Evolutionary conservation across 768 basidiomycete genomes (phyloP), one percentile per base, ranked within the genome.

Genomic region (Grammothele lineata): DNA sequence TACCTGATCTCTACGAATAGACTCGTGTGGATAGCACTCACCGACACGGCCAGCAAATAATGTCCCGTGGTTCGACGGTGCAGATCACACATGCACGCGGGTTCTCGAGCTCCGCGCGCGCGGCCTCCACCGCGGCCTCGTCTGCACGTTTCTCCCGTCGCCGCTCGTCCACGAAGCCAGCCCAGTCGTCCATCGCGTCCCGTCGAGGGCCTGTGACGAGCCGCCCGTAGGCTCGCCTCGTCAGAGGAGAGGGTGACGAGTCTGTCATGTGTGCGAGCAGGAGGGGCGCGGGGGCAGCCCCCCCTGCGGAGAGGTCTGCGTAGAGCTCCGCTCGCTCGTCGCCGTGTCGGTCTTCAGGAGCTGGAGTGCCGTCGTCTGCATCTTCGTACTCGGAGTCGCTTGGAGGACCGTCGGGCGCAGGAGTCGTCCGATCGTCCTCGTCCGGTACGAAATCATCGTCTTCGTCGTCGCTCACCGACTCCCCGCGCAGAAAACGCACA

Each of bases 41-140:
- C 83, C 87, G 77, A 62, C 87, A 89, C n/a, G 87, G 87, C 87
- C 87, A 90, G 57, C 85, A 89, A 41, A 90, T 85, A 47, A 90
- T 75, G 58, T 85, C 78, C 40, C 87, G 68, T 22, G 73, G 67
- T 47, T 83, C 82, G n/a, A 68, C 68, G 22, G 80, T 85, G 55
- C 87, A 90, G 40, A 90, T 74, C 5, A 90, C 86, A 57, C 87
- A 90, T 22, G 66, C 59, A 22, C 68, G 56, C 47, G 69, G 36
- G 41, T 53, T 53, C 34, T 69, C 54, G 49, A 43, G 47, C 19
- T 48, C 44, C n/a, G 66, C 59, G 23, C 68, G 56, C 47, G 69
- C 36, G 41, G 52, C 52, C 34, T 69, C 54, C 48, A 43, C 48
- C 19, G 48, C 44, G 5, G 25, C 43, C 40, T 7, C 14, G 8